Base-by-base conservation (phyloP, 1,284 basidiomycete genomes). In the Moniliella sp. region DNA sequence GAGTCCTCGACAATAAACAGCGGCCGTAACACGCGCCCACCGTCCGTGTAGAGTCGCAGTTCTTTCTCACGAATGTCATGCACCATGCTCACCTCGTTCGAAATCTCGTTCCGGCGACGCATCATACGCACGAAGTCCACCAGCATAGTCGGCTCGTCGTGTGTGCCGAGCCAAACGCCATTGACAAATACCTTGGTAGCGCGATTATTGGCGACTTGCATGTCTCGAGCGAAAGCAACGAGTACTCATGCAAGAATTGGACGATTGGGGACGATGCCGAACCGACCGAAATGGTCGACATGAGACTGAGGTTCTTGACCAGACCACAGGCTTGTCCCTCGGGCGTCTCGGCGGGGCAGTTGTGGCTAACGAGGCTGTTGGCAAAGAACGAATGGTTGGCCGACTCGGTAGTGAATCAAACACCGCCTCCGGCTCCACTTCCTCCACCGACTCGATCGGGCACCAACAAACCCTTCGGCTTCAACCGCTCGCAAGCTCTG, bases 131-230 rank as follows among this genome's bases (percentile, higher is more conserved):
- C 73, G 14, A 86, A 93, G 56, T 78, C 77, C 43, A 94, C 81
- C 33, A 99, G 68, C 48, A 81, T 78, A 28, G 76, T 76, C 11
- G 88, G 81, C 49, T 94, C 80, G 37, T 84, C 79, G 64, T n/a
- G n/a, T n/a, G 94, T 82, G 45, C 91, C 91, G 71, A 93, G 83
- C 91, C 91, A 97, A 7, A 94, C 84, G 57, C 91, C 91, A 52
- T 99, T 99, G 43, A 99, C 82, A 62, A 99, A 97, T 23, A 99
- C 82, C 64, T 97, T 97, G 19, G 88, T 94, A 8, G 54, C 47
- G 33, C 48, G 45, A 11, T 52, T 44, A 29, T 48, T 46, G 13
- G 48, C 45, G 12, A 45, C 42, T 30, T 47, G 45, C 44, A 56
- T 57, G 29, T 59, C 56, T n/a, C 45, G 15, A 57, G 37, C 25